Conservation (phyloP, 306 rosid genomes). For the Vachellia collinsii region DNA sequence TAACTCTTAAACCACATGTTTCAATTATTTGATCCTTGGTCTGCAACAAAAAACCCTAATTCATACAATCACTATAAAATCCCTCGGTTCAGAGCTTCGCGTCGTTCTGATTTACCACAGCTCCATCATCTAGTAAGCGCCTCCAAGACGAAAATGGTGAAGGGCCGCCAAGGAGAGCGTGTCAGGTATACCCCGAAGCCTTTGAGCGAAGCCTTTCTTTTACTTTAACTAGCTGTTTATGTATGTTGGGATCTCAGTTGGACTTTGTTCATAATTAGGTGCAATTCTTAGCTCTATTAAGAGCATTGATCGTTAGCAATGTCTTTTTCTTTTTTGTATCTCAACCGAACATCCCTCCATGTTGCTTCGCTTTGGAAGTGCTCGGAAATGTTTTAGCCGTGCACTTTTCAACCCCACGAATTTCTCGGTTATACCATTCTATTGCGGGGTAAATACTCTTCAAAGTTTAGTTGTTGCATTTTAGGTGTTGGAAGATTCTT, state of each 20-base stretch:
- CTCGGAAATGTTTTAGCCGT: neutral
- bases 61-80: neutral
- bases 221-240: neutral
- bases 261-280: neutral
- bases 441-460: neutral
- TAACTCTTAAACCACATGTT: too few relatives aligned
- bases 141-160: conserved; percentile 62
- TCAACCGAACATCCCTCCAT: neutral
- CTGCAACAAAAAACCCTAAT: neutral
- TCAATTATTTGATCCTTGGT: too few relatives aligned
- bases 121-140: neutral
- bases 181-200: conserved; percentile 53
- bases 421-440: neutral
- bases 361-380: neutral
- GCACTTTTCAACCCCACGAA: too few relatives aligned
- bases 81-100: conserved; percentile 25
- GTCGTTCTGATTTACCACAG: neutral
- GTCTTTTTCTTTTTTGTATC: too few relatives aligned
- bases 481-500: neutral
- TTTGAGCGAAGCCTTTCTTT: too few relatives aligned
- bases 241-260: neutral
- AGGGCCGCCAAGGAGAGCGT: conserved; percentile 92
- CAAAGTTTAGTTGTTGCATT: neutral
- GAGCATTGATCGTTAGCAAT: too few relatives aligned
- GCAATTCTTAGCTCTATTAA: neutral